Conservation (phyloP, 192 early-diverging fungal genomes). For the Rhizophagus clarus region DNA sequence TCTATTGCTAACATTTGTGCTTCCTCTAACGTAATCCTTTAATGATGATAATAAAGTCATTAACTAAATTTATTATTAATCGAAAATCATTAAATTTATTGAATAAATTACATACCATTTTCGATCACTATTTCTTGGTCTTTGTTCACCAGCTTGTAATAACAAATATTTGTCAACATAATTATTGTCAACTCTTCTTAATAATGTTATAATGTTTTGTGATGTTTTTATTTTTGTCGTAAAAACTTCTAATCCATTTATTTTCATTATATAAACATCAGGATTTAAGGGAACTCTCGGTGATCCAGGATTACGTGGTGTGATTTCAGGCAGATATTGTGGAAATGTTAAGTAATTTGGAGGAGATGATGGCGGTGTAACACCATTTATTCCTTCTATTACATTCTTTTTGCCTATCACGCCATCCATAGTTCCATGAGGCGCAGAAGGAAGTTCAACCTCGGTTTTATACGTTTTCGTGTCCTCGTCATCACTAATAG, state of each 20-base stretch:
- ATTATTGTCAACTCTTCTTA: background rate
- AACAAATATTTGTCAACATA: constrained; percentile 12
- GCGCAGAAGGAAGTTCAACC: background rate
- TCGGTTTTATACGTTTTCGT: background rate
- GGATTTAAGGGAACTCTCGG: background rate
- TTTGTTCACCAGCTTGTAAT: background rate
- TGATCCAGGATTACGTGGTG: background rate
- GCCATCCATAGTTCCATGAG: background rate
- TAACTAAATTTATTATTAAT: background rate
- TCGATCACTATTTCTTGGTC: background rate
- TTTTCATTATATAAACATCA: background rate
- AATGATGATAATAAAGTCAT: background rate
- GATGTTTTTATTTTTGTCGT: background rate
- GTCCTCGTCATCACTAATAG: background rate
- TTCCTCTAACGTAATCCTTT: constrained; percentile 10
- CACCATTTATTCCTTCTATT: background rate
- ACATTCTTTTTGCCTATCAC: background rate
- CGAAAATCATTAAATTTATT: too few relatives aligned
- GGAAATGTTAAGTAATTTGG: background rate
- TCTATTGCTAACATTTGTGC: background rate
- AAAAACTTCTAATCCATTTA: constrained; percentile 12
- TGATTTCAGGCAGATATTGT: background rate
- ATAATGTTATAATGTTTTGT: background rate
- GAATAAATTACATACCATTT: constrained; percentile 5
- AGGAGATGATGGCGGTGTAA: background rate